Base-by-base conservation (phyloP, 106 monocot species). In the Dendrobium catenatum region DNA sequence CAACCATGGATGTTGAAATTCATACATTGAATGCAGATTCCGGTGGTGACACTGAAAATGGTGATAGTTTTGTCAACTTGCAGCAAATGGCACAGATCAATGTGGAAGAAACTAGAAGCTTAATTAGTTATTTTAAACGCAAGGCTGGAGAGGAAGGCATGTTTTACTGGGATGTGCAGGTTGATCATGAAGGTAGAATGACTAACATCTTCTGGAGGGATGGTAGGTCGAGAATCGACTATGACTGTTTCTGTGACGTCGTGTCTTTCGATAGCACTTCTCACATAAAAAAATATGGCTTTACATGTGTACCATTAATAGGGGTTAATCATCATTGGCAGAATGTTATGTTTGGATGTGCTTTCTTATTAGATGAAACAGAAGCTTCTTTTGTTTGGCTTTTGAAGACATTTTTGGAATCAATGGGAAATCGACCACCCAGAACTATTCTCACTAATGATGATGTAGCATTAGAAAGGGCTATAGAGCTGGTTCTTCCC, bases 331-430 rank as follows among this genome's bases (percentile, higher is more conserved):
- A 66, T 0, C 64, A 66, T 66, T 85, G 85, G 85, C 80, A 85
- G 46, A 85, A 76, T 29, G 75, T 81, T 4, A 66, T 85, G 56
- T 85, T 77, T 81, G 85, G 85, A 17, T 80, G 80, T 54, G 85
- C 80, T 2, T 75, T 85, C 18, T 55, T 85, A 67, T 66, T 77
- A 26, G 85, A 85, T 55, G 85, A 85, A 49, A 81, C 75, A 4
- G 68, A 29, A 0, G 55, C 61, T 22, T 77, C 81, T 6, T 85
- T 78, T 81, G 47, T 70, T 1, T 85, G 85, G 85, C 20, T 85
- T 10, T 78, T 85, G 55, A 66, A 81, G 44, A 66, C 81, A 2
- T 85, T 85, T 72, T 78, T 85, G 78, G 70, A 81, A 55, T 72
- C 81, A 2, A 81, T 85, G 81, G 85, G 85, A 1, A 75, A 72